A percentile compares a stretch with the other conserved stretches of the same genome.
Conservation (phyloP, 345 rosid species). For the Lumnitzera littorea region DNA sequence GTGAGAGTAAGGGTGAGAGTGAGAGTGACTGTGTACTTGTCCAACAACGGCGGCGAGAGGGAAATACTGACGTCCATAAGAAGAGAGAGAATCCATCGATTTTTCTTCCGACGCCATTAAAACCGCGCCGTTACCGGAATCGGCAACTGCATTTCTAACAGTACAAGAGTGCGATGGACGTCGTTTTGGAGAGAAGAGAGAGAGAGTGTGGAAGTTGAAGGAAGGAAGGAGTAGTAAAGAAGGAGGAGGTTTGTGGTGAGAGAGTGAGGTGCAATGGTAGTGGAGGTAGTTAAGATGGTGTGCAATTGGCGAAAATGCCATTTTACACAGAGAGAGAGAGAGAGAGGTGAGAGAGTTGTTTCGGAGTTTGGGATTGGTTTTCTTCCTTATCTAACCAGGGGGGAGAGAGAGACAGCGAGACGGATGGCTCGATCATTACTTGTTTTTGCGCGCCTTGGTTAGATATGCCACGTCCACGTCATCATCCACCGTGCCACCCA, state of each 20-base stretch:
- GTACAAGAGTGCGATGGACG: conserved; percentile 2
- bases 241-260: background rate
- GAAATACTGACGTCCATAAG: conserved; percentile 67
- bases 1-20: background rate
- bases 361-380: too few species aligned
- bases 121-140: conserved; percentile 48
- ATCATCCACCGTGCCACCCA: conserved; percentile 6
- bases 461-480: background rate
- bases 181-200: conserved; percentile 9
- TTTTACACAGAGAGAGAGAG: too few species aligned
- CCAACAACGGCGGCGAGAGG: conserved; percentile 94
- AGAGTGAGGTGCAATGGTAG: too few species aligned
- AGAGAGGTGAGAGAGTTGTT: too few species aligned
- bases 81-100: conserved; percentile 19
- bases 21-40: conserved; percentile 40
- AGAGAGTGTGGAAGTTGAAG: conserved; percentile 13
- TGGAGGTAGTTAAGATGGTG: too few species aligned
- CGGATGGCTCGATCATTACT: too few species aligned
- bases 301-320: too few species aligned
- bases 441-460: too few species aligned
- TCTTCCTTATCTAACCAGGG: too few species aligned
- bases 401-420: too few species aligned
- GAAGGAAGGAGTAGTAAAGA: conserved; percentile 9
- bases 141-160: conserved; percentile 20
- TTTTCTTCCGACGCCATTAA: conserved; percentile 11